Evolutionary conservation across 1,139 yeast genomes (phyloP), one percentile per base, ranked within the genome.

Genomic region (Debaryomyces subglobosus): DNA sequence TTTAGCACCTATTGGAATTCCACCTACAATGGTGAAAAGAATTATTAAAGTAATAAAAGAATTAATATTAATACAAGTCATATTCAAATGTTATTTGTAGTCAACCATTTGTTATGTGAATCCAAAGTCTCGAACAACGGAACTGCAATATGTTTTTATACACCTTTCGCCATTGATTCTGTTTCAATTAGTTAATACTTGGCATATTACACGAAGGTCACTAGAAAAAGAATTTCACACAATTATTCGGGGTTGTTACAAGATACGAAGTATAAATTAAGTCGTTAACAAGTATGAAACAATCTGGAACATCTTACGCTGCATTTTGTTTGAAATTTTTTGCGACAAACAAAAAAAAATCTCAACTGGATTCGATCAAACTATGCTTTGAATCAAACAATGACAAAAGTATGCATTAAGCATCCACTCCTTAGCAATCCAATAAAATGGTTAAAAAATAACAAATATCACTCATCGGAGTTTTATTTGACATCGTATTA

Each of bases 381-480:
- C 15, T 6, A 12, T 6, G 23, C 4, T 18, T 21, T 30, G n/a
- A 24, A 12, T 24, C 20, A 25, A n/a, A 24, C 21, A 27, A 44
- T 40, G 43, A 7, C 43, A n/a, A 40, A 29, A 20, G 29, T 24
- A 29, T 18, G 25, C 32, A 43, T 46, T 20, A 54, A 57, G 21
- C 70, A 67, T 47, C 71, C 71, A 3, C 33, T 65, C 24, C 45
- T 68, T 16, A 49, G 48, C n/a, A 62, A 61, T 41, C 72, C 72
- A 1, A 51, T 52, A n/a, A 53, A 55, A 36, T 64, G 68, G 63
- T 50, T 65, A 18, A 50, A 51, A 18, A 49, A 52, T 13, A 55
- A 50, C 4, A 63, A 59, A 46, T 53, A 50, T 21, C 69, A 67
- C 39, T 46, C 57, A 1, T 30, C 53, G 2, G 48, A 53, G 5